Base-by-base conservation (phyloP, 768 basidiomycete species). In the Mycena rebaudengoi region DNA sequence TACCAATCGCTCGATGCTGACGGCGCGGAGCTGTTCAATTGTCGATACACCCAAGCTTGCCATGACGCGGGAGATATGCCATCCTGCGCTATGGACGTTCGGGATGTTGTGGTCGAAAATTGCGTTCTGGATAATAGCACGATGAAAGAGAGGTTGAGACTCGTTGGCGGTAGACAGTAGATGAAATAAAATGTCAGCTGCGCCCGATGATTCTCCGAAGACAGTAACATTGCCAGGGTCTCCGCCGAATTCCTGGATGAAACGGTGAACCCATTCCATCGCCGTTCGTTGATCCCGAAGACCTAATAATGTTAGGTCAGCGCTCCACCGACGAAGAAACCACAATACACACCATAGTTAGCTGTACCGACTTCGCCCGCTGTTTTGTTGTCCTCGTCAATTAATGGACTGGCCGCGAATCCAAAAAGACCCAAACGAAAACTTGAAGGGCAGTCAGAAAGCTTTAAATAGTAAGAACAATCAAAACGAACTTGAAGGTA, bases 351-450 rank as follows among this genome's bases (percentile, higher is more conserved):
- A 86, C 91, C 92, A 68, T 91, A 94, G 76, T 94, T 94, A 11
- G 91, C 92, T 18, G 88, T 86, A 18, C 91, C 92, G 56, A 86
- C 82, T 39, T 92, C 89, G 25, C 89, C 89, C 18, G 82, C 84
- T 25, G 75, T 74, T 54, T 79, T 79, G 77, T 91, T 92, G 72
- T 92, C 91, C 56, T 90, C 89, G 39, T 82, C 82, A 52, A 94
- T 81, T 44, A 85, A 82, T 30, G 83, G 80, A 61, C 86, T 86
- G 7, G 88, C 89, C n/a, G 90, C 91, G 59, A 87, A 92, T 23
- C 92, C 92, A 69, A 94, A 83, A 40, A 93, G 75, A 37, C 92
- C 92, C 26, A 94, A 77, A 16, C 92, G 91, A 74, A 89, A 94
- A 74, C 92, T n/a, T 93, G 44, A 60, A 45, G 33, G 51, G 49